phyloP scores from a whole-genome alignment of 129 eudicot genomes.

The Flaveria bidentis region DNA sequence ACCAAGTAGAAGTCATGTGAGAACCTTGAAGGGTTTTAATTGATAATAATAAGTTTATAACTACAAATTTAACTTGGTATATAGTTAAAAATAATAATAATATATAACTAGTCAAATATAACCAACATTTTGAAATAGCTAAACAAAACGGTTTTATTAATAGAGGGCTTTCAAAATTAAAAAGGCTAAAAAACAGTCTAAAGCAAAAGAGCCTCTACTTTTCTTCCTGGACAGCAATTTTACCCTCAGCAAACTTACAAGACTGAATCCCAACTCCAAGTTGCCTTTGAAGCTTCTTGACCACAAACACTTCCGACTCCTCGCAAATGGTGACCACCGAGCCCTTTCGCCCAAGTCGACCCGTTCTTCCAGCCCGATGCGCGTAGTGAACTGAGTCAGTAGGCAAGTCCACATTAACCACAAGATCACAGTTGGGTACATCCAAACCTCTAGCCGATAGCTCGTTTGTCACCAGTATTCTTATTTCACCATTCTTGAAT shows the following conservation, averaged over 20 bases:
- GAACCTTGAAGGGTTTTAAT: not conserved
- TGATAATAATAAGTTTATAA: not conserved
- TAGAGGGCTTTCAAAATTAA: not conserved
- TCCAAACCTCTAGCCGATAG: constrained; percentile 95
- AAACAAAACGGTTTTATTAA: not conserved
- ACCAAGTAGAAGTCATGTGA: too few relatives aligned
- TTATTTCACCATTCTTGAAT: constrained; percentile 75
- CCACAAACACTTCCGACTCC: constrained; percentile 16
- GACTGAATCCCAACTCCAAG: constrained; percentile 64
- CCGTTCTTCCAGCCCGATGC: constrained; percentile 94
- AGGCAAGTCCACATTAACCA: constrained; percentile 82
- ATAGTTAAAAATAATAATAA: too few relatives aligned
- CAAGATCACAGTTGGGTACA: constrained; percentile 88
- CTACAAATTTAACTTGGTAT: not conserved
- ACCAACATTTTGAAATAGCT: not conserved
- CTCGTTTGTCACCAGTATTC: constrained; percentile 82
- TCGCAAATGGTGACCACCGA: constrained; percentile 52
- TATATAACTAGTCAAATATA: not conserved
- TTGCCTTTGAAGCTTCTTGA: constrained; percentile 59
- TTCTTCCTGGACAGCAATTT: constrained; percentile 56
- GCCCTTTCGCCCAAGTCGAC: constrained; percentile 89
- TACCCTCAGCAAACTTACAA: constrained; percentile 86
- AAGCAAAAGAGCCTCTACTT: constrained; percentile 21
- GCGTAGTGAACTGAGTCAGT: constrained; percentile 93
- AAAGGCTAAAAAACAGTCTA: not conserved